Percentiles rank a stretch among this genome's conserved stretches.
phyloP scores from a whole-genome alignment of 2,329 filamentous ascomycete genomes.

The Elsinoe fawcettii region DNA sequence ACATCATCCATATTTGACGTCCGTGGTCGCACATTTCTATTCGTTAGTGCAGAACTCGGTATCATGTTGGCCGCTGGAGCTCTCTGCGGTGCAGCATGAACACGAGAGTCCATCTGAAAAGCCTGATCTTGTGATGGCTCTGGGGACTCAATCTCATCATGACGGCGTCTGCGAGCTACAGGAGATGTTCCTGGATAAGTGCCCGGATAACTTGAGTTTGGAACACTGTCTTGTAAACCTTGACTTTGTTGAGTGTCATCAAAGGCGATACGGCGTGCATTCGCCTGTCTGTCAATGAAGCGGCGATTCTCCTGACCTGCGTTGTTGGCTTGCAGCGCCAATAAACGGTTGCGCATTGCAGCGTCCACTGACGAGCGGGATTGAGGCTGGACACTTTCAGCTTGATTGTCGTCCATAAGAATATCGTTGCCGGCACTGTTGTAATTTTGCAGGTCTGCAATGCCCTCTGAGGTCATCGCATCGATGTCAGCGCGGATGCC shows the following conservation, averaged over 20 bases:
- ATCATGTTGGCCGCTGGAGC: neutral
- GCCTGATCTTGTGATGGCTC: constrained; percentile 35
- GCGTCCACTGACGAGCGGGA: neutral
- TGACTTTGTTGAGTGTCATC: constrained; percentile 25
- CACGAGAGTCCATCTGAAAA: constrained; percentile 37
- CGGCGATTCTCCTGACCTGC: constrained; percentile 30
- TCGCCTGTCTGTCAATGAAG: constrained; percentile 36
- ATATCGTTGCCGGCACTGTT: neutral
- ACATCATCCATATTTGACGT: neutral
- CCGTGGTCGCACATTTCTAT: neutral
- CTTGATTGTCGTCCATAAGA: neutral
- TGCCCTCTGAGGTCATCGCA: neutral
- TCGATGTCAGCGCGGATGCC: neutral
- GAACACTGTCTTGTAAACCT: neutral
- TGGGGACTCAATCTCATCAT: constrained; percentile 27
- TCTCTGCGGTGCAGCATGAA: constrained; percentile 21
- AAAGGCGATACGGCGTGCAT: constrained; percentile 33
- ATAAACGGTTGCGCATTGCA: neutral
- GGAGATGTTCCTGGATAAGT: neutral
- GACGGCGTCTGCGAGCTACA: constrained; percentile 20
- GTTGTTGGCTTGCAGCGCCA: neutral
- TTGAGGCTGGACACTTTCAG: neutral
- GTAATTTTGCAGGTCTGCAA: neutral
- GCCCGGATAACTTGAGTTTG: neutral
- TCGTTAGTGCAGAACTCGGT: neutral